These are phyloP conservation scores for Yarrowia sp. DNA, from an alignment of 805 yeast species.

Conservation along the genomic window DNA sequence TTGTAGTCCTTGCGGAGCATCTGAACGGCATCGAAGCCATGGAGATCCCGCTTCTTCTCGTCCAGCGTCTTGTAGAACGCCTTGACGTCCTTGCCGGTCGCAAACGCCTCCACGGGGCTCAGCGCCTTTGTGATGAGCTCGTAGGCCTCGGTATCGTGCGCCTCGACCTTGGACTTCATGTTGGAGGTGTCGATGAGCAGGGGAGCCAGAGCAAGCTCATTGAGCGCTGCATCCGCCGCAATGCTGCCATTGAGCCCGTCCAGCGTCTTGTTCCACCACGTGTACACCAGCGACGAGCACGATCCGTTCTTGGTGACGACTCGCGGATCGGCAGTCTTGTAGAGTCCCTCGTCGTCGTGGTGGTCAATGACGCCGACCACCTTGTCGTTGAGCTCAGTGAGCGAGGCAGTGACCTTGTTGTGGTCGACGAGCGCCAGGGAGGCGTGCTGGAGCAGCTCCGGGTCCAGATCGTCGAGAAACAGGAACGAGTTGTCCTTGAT, in stretches of 20 bases:
- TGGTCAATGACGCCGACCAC: constrained; percentile 78
- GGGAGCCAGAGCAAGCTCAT: constrained; percentile 58
- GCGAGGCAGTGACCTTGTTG: constrained; percentile 59
- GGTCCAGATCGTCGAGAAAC: constrained; percentile 65
- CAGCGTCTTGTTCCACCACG: constrained; percentile 46
- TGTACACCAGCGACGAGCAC: constrained; percentile 71
- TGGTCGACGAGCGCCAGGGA: constrained; percentile 72
- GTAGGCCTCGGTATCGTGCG: constrained; percentile 52
- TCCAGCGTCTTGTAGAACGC: constrained; percentile 41
- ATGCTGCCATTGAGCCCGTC: constrained; percentile 29
- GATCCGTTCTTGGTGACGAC: constrained; percentile 66
- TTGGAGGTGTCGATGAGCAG: constrained; percentile 73
- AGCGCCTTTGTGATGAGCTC: constrained; percentile 39
- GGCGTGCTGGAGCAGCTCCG: background rate
- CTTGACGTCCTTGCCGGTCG: constrained; percentile 28
- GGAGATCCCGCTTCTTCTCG: constrained; percentile 58
- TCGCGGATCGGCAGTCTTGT: constrained; percentile 56
- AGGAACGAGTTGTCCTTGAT: constrained; percentile 52
- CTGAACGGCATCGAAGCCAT: constrained; percentile 58
- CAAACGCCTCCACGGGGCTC: background rate
- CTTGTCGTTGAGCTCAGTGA: constrained; percentile 41
- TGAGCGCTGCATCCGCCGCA: constrained; percentile 37
- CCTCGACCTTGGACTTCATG: constrained; percentile 58
- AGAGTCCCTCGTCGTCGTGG: constrained; percentile 68
- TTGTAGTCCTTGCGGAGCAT: constrained; percentile 83